Evolutionary conservation across 495 filamentous ascomycete species (phyloP).

Genomic region (Penicillium desertorum): DNA sequence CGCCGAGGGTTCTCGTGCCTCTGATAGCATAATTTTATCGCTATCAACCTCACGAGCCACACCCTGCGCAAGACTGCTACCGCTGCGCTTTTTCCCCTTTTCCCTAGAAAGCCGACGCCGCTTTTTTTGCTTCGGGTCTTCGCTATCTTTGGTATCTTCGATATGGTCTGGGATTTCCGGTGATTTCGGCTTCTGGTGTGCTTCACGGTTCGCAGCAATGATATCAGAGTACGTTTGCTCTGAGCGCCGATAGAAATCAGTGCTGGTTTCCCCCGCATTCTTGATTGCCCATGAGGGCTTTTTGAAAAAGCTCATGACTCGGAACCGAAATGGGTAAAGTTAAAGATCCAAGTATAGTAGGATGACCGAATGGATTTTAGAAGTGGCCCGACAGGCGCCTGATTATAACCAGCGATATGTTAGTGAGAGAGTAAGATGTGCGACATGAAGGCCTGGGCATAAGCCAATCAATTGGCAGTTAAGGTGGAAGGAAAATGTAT

Average conservation of each 20-base stretch:
- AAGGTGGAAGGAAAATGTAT: not conserved
- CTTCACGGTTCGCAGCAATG: slow-evolving; percentile 52
- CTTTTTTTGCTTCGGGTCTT: slow-evolving; percentile 7
- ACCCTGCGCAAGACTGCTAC: not conserved
- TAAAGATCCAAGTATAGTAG: not conserved
- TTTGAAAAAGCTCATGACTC: slow-evolving; percentile 60
- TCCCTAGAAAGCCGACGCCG: slow-evolving; percentile 12
- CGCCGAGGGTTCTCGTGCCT: not conserved
- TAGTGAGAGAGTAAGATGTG: not conserved
- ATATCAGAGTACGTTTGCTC: slow-evolving; percentile 61
- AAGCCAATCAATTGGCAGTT: not conserved
- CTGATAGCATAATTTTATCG: not conserved
- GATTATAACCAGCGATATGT: not conserved
- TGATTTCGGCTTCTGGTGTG: slow-evolving; percentile 27
- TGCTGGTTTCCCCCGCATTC: slow-evolving; percentile 40
- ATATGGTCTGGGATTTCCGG: slow-evolving; percentile 4
- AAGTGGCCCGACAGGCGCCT: not conserved
- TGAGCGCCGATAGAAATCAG: slow-evolving; percentile 67
- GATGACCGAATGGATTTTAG: not conserved
- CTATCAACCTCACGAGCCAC: not conserved
- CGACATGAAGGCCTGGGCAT: not conserved
- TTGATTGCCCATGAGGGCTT: slow-evolving; percentile 58
- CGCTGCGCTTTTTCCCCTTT: not conserved
- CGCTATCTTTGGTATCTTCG: not conserved
- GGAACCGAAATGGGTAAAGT: not conserved